phyloP scores from a whole-genome alignment of 2,329 filamentous ascomycete genomes.

The Penicillium sp. region DNA sequence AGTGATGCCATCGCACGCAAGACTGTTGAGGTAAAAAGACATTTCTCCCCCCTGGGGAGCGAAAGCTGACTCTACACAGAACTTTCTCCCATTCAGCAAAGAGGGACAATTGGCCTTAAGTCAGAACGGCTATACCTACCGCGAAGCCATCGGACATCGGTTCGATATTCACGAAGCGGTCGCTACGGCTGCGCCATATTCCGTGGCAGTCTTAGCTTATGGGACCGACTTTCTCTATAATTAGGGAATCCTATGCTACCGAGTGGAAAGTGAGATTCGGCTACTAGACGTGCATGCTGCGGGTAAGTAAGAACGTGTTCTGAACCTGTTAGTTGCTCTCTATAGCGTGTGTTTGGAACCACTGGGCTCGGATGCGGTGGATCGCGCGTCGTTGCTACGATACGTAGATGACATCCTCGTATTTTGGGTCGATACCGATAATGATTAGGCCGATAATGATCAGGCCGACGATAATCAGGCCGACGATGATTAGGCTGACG shows the following conservation, averaged over 20 bases:
- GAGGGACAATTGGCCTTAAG: slow-evolving; percentile 45
- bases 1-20: slow-evolving; percentile 59
- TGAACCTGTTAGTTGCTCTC: slow-evolving; percentile 53
- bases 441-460: slow-evolving; percentile 21
- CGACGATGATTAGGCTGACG: no score
- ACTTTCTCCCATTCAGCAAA: slow-evolving; percentile 42
- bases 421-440: slow-evolving; percentile 54
- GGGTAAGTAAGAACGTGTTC: slow-evolving; percentile 52
- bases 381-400: slow-evolving; percentile 55
- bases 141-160: slow-evolving; percentile 57
- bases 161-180: slow-evolving; percentile 63
- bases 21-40: slow-evolving; percentile 54
- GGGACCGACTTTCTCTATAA: slow-evolving; percentile 63
- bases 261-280: slow-evolving; percentile 53
- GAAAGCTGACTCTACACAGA: slow-evolving; percentile 32
- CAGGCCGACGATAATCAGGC: no score
- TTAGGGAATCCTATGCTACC: slow-evolving; percentile 65
- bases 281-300: slow-evolving; percentile 59
- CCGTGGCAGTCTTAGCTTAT: slow-evolving; percentile 59
- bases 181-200: slow-evolving; percentile 61
- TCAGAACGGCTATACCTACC: slow-evolving; percentile 44
- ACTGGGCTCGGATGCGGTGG: slow-evolving; percentile 37
- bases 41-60: not conserved
- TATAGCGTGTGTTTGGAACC: slow-evolving; percentile 31
- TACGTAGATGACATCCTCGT: slow-evolving; percentile 60